These are phyloP conservation scores for Lanmaoa pseudosensibilis DNA, from an alignment of 768 basidiomycete species.

Conservation along the genomic window DNA sequence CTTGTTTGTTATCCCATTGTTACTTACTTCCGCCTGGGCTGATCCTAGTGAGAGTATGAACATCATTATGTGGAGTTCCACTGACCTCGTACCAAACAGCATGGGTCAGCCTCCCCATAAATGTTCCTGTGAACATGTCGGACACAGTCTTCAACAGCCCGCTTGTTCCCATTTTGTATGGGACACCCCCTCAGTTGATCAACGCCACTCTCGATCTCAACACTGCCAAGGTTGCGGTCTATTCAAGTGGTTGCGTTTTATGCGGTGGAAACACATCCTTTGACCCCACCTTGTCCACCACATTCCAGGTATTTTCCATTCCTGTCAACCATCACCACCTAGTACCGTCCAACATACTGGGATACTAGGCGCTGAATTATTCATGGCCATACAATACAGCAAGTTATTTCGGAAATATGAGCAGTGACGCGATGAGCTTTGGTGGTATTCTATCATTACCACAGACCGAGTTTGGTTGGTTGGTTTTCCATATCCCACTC, in stretches of 20 bases:
- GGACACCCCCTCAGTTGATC: constrained; percentile 18
- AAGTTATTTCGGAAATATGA: constrained; percentile 13
- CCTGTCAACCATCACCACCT: not conserved
- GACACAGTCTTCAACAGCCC: constrained; percentile 16
- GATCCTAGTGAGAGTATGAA: constrained; percentile 3
- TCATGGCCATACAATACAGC: constrained; percentile 11
- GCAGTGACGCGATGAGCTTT: constrained; percentile 17
- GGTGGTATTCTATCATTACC: constrained; percentile 14
- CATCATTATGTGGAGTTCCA: not conserved
- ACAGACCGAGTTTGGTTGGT: constrained; percentile 17
- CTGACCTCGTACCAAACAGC: constrained; percentile 5
- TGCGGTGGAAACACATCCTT: constrained; percentile 21
- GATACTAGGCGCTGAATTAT: constrained; percentile 9
- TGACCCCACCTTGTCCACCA: constrained; percentile 12
- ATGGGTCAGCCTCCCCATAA: constrained; percentile 20
- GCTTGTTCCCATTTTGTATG: constrained; percentile 18
- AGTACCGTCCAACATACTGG: not conserved
- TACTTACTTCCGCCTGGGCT: not conserved
- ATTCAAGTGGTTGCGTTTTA: constrained; percentile 22
- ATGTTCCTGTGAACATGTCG: constrained; percentile 10
- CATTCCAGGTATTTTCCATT: constrained; percentile 12
- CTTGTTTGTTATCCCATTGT: not conserved
- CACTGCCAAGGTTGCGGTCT: constrained; percentile 19
- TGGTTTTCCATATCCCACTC: not conserved
- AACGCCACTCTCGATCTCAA: constrained; percentile 19